Evolutionary conservation across 2,329 filamentous ascomycete species (phyloP), one percentile per base, ranked within the genome.

Genomic region (Neospermospora avenae): DNA sequence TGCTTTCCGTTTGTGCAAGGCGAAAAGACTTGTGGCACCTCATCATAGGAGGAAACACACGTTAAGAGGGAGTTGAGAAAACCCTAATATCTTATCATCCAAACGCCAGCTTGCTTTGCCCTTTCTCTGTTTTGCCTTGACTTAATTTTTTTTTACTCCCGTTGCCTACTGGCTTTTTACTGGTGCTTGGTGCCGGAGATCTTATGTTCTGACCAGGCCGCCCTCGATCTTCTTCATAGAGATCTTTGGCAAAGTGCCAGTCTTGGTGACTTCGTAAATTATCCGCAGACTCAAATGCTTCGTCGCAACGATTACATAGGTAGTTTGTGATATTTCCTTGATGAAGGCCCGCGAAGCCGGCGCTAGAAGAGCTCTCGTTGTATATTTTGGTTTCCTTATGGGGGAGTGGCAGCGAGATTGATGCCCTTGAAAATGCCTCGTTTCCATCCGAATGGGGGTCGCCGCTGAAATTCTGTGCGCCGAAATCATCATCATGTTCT

Each of bases 211-310:
- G 52, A 48, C 55, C 55, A 45, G 25, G 44, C 25, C 42, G 25
- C 16, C 62, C 53, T 31, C 67, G 69, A 48, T 72, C 67, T 63
- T 71, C 64, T 59, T 86, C 82, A 65, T 93, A 87, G 31, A 99
- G 80, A 68, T 93, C 89, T 75, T 90, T 91, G 48, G 95, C 95
- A 75, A 96, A 88, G 76, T 99, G 95, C 88, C 93, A 98, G 74
- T 99, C 95, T 57, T 88, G 80, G 73, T 99, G 95, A 75, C 90
- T 93, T 65, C 86, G 82, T 49, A 85, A 71, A 67, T 82, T 81
- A 58, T 87, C 83, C 25, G 77, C 71, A 41, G 80, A 77, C 13
- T 80, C 78, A 35, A 95, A 77, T n/a, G 73, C 71, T 68, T 82
- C 80, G 61, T 82, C 80, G 74, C 92, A 96, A 63, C 84, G 84